phyloP scores from a whole-genome alignment of 495 filamentous ascomycete genomes.

The Xylaria castorea region DNA sequence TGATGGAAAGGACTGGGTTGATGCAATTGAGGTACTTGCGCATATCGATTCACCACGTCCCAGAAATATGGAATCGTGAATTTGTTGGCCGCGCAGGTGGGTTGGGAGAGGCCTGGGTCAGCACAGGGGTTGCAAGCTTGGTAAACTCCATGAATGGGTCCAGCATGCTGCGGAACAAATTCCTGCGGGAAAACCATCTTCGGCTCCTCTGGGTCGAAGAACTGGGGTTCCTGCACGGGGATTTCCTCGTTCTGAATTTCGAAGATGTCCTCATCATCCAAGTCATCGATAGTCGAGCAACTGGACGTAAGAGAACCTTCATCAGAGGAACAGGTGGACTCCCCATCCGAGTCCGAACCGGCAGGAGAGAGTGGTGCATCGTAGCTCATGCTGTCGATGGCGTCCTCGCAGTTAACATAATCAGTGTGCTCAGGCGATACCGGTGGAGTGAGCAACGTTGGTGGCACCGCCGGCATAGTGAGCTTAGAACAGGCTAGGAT shows the following conservation, averaged over 20 bases:
- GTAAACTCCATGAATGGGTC: slow-evolving; percentile 33
- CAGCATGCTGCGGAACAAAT: slow-evolving; percentile 48
- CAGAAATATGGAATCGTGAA: slow-evolving; percentile 52
- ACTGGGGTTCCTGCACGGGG: slow-evolving; percentile 48
- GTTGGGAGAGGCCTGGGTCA: slow-evolving; percentile 40
- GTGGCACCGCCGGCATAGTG: slow-evolving; percentile 55
- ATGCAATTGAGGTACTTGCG: slow-evolving; percentile 47
- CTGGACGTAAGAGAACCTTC: slow-evolving; percentile 54
- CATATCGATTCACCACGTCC: slow-evolving; percentile 52
- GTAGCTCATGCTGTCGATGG: slow-evolving; percentile 45
- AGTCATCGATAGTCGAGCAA: slow-evolving; percentile 53
- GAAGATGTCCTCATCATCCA: slow-evolving; percentile 49
- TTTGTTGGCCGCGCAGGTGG: slow-evolving; percentile 45
- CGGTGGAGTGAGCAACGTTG: slow-evolving; percentile 44
- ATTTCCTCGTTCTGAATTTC: slow-evolving; percentile 51
- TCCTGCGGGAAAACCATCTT: slow-evolving; percentile 49
- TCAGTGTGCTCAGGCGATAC: slow-evolving; percentile 47
- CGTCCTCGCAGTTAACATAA: slow-evolving; percentile 55
- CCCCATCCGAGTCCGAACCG: slow-evolving; percentile 50
- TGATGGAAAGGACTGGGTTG: slow-evolving; percentile 57
- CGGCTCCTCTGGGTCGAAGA: slow-evolving; percentile 52
- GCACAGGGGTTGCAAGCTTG: slow-evolving; percentile 38
- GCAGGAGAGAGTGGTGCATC: slow-evolving; percentile 50
- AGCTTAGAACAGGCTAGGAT: slow-evolving; percentile 81
- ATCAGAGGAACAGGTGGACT: slow-evolving; percentile 56